Base-by-base conservation (phyloP, 805 yeast genomes). In the Saccharomycodes ludwigii region DNA sequence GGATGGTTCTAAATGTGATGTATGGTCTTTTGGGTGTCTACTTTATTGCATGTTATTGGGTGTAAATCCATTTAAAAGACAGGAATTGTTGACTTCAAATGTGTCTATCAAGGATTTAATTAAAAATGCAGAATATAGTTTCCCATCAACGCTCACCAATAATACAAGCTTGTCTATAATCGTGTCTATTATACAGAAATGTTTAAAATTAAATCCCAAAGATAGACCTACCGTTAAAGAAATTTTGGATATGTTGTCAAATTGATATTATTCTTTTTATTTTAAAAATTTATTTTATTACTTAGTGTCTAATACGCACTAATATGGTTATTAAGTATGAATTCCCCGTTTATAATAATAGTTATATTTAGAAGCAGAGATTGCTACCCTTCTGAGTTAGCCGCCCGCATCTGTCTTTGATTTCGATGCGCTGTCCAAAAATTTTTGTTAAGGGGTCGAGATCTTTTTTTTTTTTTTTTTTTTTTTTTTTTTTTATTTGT, bases 21-120 rank as follows among this genome's bases (percentile, higher is more conserved):
- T 88, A 17, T 86, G 97, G 97, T 78, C 94, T 3, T 54, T 86
- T 18, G 97, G 97, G 0, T 84, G 95, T 47, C 63, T 84, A 1
- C 50, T 84, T 12, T 86, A 81, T 52, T 72, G 85, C 1, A 56
- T 82, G 41, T 64, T 88, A 52, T 86, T 80, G 56, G 78, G 79
- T 0, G 65, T 65, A 19, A 80, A 94, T 4, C 97, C 97, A 1
- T 86, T 86, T 52, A 95, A 85, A 49, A 66, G 82, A 48, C 76
- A 80, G 50, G 91, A 83, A 46, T 65, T 71, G 27, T 75, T 77
- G 24, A 71, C 74, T 36, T 18, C 19, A 25, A 96, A 96, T 11
- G 95, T 93, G 4, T 80, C 77, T 41, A 61, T 85, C 41, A 73
- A 66, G 31, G 61, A 84, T 42, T 94, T 94, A 4, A 79, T 86